Conservation (phyloP, 192 early-diverging fungal genomes). For the Dimargaris cristalligena region DNA sequence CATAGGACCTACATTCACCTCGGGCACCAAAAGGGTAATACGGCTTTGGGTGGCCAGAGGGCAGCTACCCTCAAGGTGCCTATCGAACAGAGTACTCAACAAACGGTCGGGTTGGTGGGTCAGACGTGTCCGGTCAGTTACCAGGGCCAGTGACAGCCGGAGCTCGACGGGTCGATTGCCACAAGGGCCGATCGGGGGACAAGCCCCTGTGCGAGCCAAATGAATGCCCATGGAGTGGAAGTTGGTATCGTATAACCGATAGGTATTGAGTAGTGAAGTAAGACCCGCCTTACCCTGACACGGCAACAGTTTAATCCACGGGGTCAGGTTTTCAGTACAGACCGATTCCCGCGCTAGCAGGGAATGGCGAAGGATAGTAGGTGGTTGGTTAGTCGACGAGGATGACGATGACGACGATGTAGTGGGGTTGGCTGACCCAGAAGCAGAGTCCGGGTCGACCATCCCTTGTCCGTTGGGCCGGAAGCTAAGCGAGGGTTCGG, state of each 20-base stretch:
- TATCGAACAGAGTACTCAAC: slow-evolving; percentile 31
- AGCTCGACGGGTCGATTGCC: no score
- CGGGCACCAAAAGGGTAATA: neutral
- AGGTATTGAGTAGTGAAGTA: slow-evolving; percentile 73
- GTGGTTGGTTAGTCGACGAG: neutral
- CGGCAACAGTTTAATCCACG: slow-evolving; percentile 90
- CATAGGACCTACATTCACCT: neutral
- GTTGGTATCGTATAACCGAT: slow-evolving; percentile 77
- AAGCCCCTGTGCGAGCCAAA: no score
- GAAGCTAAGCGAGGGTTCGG: slow-evolving; percentile 33
- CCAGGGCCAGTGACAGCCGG: slow-evolving; percentile 58
- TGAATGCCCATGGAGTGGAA: slow-evolving; percentile 81
- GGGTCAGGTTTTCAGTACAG: slow-evolving; percentile 96
- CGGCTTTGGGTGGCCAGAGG: slow-evolving; percentile 20
- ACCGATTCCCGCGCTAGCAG: slow-evolving; percentile 80
- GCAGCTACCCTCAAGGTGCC: slow-evolving; percentile 25
- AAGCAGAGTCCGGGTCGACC: neutral
- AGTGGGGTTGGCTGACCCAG: no score
- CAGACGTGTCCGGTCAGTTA: slow-evolving; percentile 51
- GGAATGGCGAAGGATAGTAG: slow-evolving; percentile 45
- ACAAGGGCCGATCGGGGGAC: no score
- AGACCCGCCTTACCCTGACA: slow-evolving; percentile 85
- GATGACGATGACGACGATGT: neutral
- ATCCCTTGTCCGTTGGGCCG: neutral
- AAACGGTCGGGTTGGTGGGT: slow-evolving; percentile 9